phyloP scores from a whole-genome alignment of 2,329 filamentous ascomycete genomes.

The Alternaria rosae region DNA sequence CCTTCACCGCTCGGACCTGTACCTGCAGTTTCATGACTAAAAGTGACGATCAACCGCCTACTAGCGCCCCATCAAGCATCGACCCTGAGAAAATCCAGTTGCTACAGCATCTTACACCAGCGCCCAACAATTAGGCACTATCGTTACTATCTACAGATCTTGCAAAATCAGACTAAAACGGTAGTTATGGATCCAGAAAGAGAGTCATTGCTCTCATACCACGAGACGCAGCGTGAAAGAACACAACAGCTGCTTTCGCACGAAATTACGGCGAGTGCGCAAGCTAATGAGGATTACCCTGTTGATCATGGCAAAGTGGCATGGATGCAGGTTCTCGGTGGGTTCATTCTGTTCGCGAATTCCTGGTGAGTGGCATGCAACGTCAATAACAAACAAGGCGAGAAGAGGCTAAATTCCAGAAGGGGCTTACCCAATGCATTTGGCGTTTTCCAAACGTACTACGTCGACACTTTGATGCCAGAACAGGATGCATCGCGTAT shows the following conservation, averaged over 20 bases:
- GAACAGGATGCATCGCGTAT: conserved; percentile 31
- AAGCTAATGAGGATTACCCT: conserved; percentile 17
- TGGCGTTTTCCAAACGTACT: conserved; percentile 46
- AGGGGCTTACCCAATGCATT: conserved; percentile 43
- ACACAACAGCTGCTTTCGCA: conserved; percentile 12
- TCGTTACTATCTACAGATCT: neutral
- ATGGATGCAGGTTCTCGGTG: conserved; percentile 54
- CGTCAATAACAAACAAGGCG: too few species aligned
- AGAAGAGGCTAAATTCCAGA: too few species aligned
- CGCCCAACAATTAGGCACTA: conserved; percentile 1
- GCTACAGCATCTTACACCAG: conserved; percentile 2
- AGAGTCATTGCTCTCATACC: conserved; percentile 16
- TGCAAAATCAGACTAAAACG: neutral
- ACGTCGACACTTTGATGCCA: conserved; percentile 26
- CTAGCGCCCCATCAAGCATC: neutral
- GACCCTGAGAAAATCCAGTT: neutral
- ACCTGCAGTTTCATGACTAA: conserved; percentile 16
- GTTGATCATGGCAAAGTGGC: conserved; percentile 46
- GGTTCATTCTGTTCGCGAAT: conserved; percentile 54
- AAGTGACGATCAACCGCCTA: conserved; percentile 1
- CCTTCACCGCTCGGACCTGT: conserved; percentile 8
- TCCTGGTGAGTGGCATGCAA: conserved; percentile 47
- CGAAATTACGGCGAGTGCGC: conserved; percentile 15
- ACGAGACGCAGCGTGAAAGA: conserved; percentile 10
- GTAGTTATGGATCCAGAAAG: conserved; percentile 11